These are phyloP conservation scores for Prunus mongolica DNA, from an alignment of 306 rosid genomes.

Conservation along the genomic window DNA sequence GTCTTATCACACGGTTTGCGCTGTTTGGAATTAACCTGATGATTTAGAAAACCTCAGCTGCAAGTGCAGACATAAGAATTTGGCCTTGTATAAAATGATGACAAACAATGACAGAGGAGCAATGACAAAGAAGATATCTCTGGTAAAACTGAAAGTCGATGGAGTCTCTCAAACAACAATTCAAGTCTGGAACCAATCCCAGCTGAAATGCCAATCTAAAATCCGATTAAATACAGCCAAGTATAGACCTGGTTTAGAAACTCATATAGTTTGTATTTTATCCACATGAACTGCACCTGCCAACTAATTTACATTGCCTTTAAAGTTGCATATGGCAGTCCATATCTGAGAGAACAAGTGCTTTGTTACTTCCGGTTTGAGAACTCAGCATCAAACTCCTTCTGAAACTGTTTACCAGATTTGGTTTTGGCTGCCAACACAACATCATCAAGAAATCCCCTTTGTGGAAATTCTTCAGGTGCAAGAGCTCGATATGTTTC, in stretches of 20 bases:
- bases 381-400: slow-evolving; percentile 48
- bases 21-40: no score
- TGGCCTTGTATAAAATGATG: no score
- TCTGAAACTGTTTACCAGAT: slow-evolving; percentile 52
- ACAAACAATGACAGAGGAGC: no score
- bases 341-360: neutral
- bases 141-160: neutral
- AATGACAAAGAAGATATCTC: neutral
- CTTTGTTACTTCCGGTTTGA: slow-evolving; percentile 34
- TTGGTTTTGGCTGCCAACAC: slow-evolving; percentile 61
- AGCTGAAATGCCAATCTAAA: neutral
- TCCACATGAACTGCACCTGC: no score
- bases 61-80: no score
- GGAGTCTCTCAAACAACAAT: neutral
- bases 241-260: neutral
- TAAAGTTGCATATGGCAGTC: no score
- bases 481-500: slow-evolving; percentile 66
- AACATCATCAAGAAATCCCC: slow-evolving; percentile 79
- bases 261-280: no score
- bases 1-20: no score
- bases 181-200: neutral
- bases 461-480: slow-evolving; percentile 85
- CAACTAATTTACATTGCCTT: no score
- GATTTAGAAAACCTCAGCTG: no score
- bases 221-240: neutral